Percentiles rank a stretch among this genome's conserved stretches.
Conservation (phyloP, 345 rosid species). For the Abelmoschus esculentus region DNA sequence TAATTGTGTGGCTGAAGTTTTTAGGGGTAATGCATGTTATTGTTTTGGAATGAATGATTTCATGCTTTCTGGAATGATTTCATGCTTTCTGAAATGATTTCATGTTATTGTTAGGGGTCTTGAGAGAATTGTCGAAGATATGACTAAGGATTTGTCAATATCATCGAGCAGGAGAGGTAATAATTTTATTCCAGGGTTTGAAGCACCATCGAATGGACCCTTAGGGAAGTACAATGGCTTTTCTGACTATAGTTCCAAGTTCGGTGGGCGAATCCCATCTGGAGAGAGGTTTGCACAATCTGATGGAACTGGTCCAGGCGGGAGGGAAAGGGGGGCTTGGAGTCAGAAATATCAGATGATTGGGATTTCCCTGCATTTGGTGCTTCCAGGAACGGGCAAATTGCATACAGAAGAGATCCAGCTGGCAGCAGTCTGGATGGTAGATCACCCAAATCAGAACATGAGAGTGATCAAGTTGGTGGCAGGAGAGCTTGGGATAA, state of each 20-base stretch:
- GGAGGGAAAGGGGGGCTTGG: constrained; percentile 75
- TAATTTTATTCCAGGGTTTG: constrained; percentile 52
- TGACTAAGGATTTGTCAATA: constrained; percentile 83
- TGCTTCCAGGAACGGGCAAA: constrained; percentile 67
- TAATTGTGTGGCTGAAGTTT: neutral
- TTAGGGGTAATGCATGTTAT: neutral
- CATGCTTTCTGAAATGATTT: neutral
- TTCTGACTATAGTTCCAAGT: constrained; percentile 59
- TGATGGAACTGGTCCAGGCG: constrained; percentile 50
- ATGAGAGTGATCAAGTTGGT: constrained; percentile 61
- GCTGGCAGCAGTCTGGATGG: constrained; percentile 38
- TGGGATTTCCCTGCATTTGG: constrained; percentile 67
- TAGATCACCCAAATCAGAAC: constrained; percentile 67
- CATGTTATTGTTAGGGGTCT: constrained; percentile 34
- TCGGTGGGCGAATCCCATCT: constrained; percentile 47
- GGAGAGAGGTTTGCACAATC: constrained; percentile 77
- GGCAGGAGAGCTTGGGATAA: constrained; percentile 86
- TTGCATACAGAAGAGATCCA: constrained; percentile 51
- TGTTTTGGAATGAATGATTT: neutral
- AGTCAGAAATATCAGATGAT: constrained; percentile 60
- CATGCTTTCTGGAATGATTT: neutral
- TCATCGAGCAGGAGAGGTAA: constrained; percentile 71
- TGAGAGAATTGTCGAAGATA: constrained; percentile 91
- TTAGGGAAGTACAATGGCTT: constrained; percentile 65
- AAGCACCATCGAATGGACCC: constrained; percentile 50